phyloP scores from a whole-genome alignment of 1,139 yeast species.

The Yamadazyma membranifaciens region DNA sequence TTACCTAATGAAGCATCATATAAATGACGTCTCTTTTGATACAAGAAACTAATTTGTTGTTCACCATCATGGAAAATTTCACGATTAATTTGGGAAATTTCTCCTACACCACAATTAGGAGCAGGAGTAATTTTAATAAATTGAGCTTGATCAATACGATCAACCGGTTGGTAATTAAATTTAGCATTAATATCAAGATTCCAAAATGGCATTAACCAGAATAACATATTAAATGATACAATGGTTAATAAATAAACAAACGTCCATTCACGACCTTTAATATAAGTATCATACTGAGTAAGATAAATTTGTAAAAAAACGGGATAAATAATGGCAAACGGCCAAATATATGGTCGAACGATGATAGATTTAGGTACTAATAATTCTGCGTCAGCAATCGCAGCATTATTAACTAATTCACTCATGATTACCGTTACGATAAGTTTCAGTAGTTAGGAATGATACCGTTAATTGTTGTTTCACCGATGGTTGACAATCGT shows the following conservation, averaged over 20 bases:
- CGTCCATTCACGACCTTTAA: constrained; percentile 83
- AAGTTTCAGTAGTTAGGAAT: too few relatives aligned
- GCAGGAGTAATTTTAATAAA: constrained; percentile 78
- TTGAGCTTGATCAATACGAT: constrained; percentile 58
- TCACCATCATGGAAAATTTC: constrained; percentile 60
- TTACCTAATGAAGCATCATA: constrained; percentile 51
- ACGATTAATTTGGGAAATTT: constrained; percentile 64
- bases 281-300: constrained; percentile 72
- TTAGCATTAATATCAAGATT: constrained; percentile 65
- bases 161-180: constrained; percentile 70
- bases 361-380: constrained; percentile 65
- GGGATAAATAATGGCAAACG: constrained; percentile 80
- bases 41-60: constrained; percentile 68
- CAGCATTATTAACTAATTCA: constrained; percentile 51
- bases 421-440: constrained; percentile 25
- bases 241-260: constrained; percentile 80
- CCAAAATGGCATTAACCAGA: constrained; percentile 97
- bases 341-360: constrained; percentile 79
- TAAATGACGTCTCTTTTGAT: constrained; percentile 90
- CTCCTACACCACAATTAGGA: constrained; percentile 83
- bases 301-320: constrained; percentile 64
- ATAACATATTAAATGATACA: constrained; percentile 67
- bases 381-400: constrained; percentile 64
- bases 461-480: neutral
- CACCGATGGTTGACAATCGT: too few relatives aligned